These are phyloP conservation scores for Polyporus arcularius DNA, from an alignment of 768 basidiomycete genomes.

Conservation along the genomic window DNA sequence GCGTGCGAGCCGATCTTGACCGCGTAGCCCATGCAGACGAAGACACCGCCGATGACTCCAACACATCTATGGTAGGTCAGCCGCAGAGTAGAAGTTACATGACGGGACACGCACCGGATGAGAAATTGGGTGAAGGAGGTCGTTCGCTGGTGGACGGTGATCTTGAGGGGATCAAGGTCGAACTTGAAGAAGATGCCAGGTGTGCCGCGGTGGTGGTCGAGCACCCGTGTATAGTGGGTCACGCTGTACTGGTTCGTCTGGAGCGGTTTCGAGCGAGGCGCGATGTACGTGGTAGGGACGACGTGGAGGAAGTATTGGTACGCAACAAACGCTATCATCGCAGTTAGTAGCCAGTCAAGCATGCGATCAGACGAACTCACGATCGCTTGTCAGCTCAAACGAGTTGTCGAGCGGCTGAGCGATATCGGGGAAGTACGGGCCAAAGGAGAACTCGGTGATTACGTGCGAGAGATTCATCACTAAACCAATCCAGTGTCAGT, in stretches of 20 bases:
- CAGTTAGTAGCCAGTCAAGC: background rate
- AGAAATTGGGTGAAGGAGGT: constrained; percentile 79
- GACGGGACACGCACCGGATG: constrained; percentile 50
- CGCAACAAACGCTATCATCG: constrained; percentile 72
- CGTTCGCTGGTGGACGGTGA: constrained; percentile 88
- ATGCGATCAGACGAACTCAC: no score
- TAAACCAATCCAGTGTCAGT: constrained; percentile 29
- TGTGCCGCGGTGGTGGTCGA: constrained; percentile 75
- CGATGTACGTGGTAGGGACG: constrained; percentile 92
- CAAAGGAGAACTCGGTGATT: constrained; percentile 96
- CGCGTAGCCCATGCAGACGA: constrained; percentile 82
- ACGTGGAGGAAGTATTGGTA: constrained; percentile 96
- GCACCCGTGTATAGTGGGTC: constrained; percentile 81
- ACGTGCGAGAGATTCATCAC: constrained; percentile 98
- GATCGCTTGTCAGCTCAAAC: constrained; percentile 69
- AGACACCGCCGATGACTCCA: constrained; percentile 93
- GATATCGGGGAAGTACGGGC: constrained; percentile 94
- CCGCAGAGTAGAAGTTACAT: background rate
- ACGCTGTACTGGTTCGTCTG: constrained; percentile 90
- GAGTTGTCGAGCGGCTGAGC: constrained; percentile 92
- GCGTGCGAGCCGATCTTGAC: constrained; percentile 57
- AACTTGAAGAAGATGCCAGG: constrained; percentile 99
- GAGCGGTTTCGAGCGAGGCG: constrained; percentile 63
- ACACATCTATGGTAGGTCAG: constrained; percentile 49
- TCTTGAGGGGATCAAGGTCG: constrained; percentile 86